Evolutionary conservation across 768 basidiomycete species (phyloP).

Genomic region (Rubroboletus pulcherrimus): DNA sequence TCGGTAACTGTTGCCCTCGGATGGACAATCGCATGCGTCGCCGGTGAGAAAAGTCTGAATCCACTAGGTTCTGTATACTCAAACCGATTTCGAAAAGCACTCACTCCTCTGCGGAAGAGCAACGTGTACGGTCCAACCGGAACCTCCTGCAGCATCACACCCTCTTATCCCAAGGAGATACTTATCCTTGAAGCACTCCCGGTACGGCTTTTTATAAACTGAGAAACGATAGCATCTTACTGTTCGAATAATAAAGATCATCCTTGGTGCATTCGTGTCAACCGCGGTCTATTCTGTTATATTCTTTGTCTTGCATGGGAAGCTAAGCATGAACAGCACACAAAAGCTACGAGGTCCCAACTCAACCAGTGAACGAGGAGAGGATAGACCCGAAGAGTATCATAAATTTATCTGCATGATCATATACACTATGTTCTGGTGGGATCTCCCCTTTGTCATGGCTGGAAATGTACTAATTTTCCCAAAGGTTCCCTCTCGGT

Average conservation of each 20-base stretch:
- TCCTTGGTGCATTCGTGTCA: constrained; percentile 53
- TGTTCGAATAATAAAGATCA: constrained; percentile 40
- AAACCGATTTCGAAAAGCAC: constrained; percentile 28
- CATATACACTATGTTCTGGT: constrained; percentile 71
- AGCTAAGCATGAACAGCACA: constrained; percentile 47
- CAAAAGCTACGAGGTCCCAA: constrained; percentile 49
- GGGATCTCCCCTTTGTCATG: constrained; percentile 18
- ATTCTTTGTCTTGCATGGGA: constrained; percentile 60
- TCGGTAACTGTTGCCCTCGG: constrained; percentile 43
- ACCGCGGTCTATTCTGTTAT: constrained; percentile 56
- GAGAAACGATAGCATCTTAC: not conserved
- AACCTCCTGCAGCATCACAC: constrained; percentile 50
- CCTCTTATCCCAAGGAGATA: constrained; percentile 37
- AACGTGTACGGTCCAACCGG: constrained; percentile 51
- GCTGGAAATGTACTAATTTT: constrained; percentile 6
- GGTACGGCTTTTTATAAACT: constrained; percentile 34
- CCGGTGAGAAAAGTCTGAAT: constrained; percentile 42
- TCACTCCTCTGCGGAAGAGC: constrained; percentile 34
- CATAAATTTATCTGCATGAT: constrained; percentile 59
- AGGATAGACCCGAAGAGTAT: constrained; percentile 46
- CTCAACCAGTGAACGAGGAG: constrained; percentile 45
- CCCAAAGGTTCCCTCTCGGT: constrained; percentile 58
- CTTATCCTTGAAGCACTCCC: constrained; percentile 61
- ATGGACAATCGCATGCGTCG: constrained; percentile 47
- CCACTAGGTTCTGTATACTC: not conserved